These are phyloP conservation scores for Candolleomyces efflorescens DNA, from an alignment of 768 basidiomycete species.

Conservation along the genomic window DNA sequence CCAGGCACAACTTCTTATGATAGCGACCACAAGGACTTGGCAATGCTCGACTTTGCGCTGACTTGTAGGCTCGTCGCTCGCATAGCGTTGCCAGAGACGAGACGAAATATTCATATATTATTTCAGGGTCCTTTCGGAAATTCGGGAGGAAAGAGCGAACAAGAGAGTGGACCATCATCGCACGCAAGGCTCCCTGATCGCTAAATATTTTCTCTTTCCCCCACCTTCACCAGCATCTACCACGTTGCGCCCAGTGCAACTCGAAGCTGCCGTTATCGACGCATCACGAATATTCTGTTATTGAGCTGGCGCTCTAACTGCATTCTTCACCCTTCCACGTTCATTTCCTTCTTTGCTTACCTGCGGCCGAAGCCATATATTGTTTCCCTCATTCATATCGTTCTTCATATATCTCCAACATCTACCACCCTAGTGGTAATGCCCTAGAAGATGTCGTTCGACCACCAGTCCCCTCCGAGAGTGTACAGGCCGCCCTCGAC, in stretches of 20 bases:
- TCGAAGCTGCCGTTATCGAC: neutral
- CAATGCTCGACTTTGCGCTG: too few species aligned
- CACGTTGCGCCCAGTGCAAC: neutral
- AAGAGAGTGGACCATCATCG: neutral
- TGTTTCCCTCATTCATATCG: neutral
- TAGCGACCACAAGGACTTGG: too few species aligned
- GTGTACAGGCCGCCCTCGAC: neutral
- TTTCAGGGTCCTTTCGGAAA: too few species aligned
- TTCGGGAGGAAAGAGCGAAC: neutral
- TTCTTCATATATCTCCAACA: neutral
- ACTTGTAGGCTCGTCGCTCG: too few species aligned
- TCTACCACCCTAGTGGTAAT: neutral
- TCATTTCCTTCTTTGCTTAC: neutral
- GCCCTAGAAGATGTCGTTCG: neutral
- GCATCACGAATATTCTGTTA: neutral
- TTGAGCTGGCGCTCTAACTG: slow-evolving; percentile 3
- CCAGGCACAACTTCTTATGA: too few species aligned
- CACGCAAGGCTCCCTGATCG: neutral
- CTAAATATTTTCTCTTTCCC: neutral
- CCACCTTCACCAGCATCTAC: neutral
- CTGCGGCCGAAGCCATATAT: neutral
- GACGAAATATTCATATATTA: too few species aligned
- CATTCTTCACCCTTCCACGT: neutral
- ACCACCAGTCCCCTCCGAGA: neutral
- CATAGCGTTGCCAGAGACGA: too few species aligned